Percentiles rank a stretch among this genome's conserved stretches.
Conservation (phyloP, 2,329 filamentous ascomycete genomes). For the Fragosphaeria purpurea region DNA sequence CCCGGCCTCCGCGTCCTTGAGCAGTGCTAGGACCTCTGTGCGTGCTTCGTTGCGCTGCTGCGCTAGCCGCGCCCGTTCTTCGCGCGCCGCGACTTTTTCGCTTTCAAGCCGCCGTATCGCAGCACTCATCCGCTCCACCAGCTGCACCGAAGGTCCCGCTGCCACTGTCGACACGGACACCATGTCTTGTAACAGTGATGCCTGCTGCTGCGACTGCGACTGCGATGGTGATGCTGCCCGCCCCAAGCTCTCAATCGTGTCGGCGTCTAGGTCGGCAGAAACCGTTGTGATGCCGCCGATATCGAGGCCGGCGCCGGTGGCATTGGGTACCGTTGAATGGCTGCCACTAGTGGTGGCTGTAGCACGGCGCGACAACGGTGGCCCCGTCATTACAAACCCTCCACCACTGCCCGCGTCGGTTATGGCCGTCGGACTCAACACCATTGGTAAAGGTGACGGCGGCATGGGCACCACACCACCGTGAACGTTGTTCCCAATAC, state of each 20-base stretch:
- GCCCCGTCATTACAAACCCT: neutral
- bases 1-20: slow-evolving; percentile 74
- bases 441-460: slow-evolving; percentile 15
- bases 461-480: too few species aligned
- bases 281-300: neutral
- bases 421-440: slow-evolving; percentile 33
- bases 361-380: neutral
- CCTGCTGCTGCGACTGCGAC: slow-evolving; percentile 54
- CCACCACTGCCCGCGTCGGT: neutral
- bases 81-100: slow-evolving; percentile 79
- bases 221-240: slow-evolving; percentile 43
- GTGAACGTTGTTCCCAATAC: slow-evolving; percentile 2
- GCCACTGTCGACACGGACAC: slow-evolving; percentile 81
- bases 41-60: slow-evolving; percentile 86
- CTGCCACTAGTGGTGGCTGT: neutral
- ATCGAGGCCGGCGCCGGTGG: neutral
- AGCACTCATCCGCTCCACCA: slow-evolving; percentile 92
- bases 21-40: slow-evolving; percentile 80
- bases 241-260: slow-evolving; percentile 43
- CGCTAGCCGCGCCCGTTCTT: slow-evolving; percentile 71
- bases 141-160: slow-evolving; percentile 84
- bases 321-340: neutral
- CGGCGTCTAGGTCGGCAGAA: slow-evolving; percentile 26
- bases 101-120: slow-evolving; percentile 83
- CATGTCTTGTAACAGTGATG: slow-evolving; percentile 44